Percentiles rank a stretch among this genome's conserved stretches.
phyloP scores from a whole-genome alignment of 441 rosid species.

The Theobroma grandiflorum region DNA sequence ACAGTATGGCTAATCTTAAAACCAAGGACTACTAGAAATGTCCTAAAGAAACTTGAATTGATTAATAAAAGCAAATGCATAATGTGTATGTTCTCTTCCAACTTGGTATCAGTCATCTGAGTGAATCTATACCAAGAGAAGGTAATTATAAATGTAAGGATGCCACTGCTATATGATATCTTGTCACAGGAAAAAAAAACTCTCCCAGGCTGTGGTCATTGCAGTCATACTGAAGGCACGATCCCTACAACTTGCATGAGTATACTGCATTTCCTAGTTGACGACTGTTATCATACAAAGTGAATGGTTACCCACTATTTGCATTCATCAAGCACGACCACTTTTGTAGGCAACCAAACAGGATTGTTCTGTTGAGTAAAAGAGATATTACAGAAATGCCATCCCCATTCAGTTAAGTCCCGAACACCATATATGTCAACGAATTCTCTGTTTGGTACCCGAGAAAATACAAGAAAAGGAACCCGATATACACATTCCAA shows the following conservation, averaged over 20 bases:
- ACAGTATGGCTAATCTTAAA: neutral
- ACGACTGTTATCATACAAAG: neutral
- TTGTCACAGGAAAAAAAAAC: neutral
- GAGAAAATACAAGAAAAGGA: neutral
- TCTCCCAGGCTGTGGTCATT: neutral
- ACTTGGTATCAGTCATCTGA: neutral
- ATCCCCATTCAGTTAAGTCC: neutral
- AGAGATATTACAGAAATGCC: neutral
- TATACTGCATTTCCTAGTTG: neutral
- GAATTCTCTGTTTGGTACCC: constrained; percentile 2
- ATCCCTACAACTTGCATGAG: constrained; percentile 3
- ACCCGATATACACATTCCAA: neutral
- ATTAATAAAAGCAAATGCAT: neutral
- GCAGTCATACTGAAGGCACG: constrained; percentile 7
- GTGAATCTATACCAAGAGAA: neutral
- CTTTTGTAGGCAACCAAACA: constrained; percentile 1
- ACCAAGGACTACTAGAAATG: neutral
- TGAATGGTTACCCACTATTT: neutral
- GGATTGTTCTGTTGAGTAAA: neutral
- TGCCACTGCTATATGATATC: neutral
- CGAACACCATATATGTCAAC: neutral
- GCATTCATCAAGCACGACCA: constrained; percentile 9
- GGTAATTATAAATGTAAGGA: neutral
- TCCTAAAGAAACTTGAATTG: neutral
- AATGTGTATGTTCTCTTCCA: constrained; percentile 9